phyloP scores from a whole-genome alignment of 352 stramenopile genomes.

The Phytophthora palmivora region DNA sequence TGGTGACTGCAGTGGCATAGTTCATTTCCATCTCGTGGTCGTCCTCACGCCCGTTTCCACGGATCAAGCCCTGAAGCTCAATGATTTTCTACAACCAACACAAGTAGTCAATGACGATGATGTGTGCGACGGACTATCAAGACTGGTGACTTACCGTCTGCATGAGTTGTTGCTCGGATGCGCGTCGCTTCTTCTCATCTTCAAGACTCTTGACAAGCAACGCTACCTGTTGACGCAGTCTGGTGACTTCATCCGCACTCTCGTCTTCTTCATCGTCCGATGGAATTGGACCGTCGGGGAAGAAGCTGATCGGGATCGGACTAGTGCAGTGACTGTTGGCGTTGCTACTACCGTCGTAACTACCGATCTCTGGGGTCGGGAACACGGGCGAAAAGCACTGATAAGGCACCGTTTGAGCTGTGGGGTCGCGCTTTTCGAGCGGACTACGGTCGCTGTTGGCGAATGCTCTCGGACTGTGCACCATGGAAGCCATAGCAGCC shows the following conservation, averaged over 20 bases:
- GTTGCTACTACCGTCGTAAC: conserved; percentile 37
- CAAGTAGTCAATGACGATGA: conserved; percentile 1
- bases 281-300: conserved; percentile 30
- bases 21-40: conserved; percentile 22
- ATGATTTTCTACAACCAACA: conserved; percentile 64
- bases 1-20: conserved; percentile 5
- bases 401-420: conserved; percentile 28
- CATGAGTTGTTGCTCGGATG: conserved; percentile 72
- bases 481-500: conserved; percentile 37
- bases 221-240: conserved; percentile 64
- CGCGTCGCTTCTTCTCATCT: conserved; percentile 72
- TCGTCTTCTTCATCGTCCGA: conserved; percentile 44
- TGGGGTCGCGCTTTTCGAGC: conserved; percentile 28
- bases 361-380: conserved; percentile 27
- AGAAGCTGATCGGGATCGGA: conserved; percentile 27
- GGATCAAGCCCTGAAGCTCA: conserved; percentile 73
- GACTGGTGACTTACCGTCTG: conserved; percentile 46
- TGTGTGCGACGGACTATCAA: conserved; percentile 1
- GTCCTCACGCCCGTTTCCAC: conserved; percentile 53
- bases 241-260: conserved; percentile 41
- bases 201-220: conserved; percentile 66
- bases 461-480: conserved; percentile 43
- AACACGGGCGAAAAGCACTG: conserved; percentile 33
- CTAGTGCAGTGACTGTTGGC: conserved; percentile 39
- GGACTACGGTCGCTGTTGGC: conserved; percentile 26